Evolutionary conservation across 306 rosid genomes (phyloP).

Genomic region (Corylus heterophylla): DNA sequence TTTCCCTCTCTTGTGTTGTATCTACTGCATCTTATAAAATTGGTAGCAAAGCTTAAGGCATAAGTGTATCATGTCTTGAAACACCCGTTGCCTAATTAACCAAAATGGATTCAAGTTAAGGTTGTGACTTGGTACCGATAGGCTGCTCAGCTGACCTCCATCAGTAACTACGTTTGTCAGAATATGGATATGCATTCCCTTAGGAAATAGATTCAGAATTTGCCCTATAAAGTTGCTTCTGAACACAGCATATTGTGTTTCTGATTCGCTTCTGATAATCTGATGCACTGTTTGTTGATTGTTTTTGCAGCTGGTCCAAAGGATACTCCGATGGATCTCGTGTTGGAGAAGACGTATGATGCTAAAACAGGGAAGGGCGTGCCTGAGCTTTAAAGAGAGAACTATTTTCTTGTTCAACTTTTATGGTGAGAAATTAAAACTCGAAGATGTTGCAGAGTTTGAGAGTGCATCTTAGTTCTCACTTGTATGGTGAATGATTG

Average conservation of each 20-base stretch:
- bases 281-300: background rate
- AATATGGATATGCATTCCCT: background rate
- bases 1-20: background rate
- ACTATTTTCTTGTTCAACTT: conserved; percentile 4
- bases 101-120: background rate
- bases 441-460: conserved; percentile 9
- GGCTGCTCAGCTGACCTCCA: background rate
- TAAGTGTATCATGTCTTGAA: background rate
- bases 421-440: background rate
- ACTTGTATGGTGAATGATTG: background rate
- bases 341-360: conserved; percentile 75
- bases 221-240: background rate
- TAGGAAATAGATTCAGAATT: background rate
- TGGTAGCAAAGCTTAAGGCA: no score
- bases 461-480: background rate
- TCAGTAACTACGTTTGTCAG: background rate
- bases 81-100: background rate
- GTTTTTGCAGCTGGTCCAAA: conserved; percentile 77
- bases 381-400: conserved; percentile 66
- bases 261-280: background rate
- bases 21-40: background rate
- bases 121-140: background rate
- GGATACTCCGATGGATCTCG: conserved; percentile 79
- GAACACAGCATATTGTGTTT: background rate
- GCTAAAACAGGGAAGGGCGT: conserved; percentile 83